Evolutionary conservation across 1,284 basidiomycete species (phyloP), one percentile per base, ranked within the genome.

Genomic region (Neonothopanus nambi): DNA sequence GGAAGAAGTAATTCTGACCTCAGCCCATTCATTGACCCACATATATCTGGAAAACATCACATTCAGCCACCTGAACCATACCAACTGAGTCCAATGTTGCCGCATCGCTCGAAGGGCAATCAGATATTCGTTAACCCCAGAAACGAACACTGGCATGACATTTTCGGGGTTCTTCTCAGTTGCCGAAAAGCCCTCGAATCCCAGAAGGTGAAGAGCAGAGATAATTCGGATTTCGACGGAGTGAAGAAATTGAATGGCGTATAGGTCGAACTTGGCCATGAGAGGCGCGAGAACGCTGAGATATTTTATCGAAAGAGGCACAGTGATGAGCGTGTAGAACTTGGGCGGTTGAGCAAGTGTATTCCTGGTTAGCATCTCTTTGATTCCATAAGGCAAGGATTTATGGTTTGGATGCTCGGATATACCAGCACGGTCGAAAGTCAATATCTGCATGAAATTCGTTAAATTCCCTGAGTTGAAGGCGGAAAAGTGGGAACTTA

Each of bases 21-120:
- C 76, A 7, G 79, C 72, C 78, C 92, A 87, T 59, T 91, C 84
- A 59, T 95, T 95, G 42, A 91, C 84, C 93, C 93, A 97, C 88
- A 97, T 89, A 65, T 96, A 94, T 57, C 89, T 78, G 28, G 92
- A 95, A 63, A 89, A 89, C n/a, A 70, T 59, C 30, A 96, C 77
- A 64, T 95, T 94, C 46, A 95, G 71, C 80, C 86, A 92, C 45
- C 95, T 80, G 72, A 95, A 97, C 95, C 95, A 97, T 20, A 87
- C 82, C 58, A 93, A 71, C 73, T 98, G 95, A 52, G 82, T 85
- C 52, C 70, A 56, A 65, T 98, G 95, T 56, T 79, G 70, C 56
- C 71, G 70, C 86, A 96, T 95, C 1, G 93, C 93, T 13, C 67
- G 63, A 13, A 91, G 65, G 1, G 87, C 83, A 9, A 64, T 72